Base-by-base conservation (phyloP, 2,329 filamentous ascomycete genomes). In the Fusarium pseudoanthophilum region DNA sequence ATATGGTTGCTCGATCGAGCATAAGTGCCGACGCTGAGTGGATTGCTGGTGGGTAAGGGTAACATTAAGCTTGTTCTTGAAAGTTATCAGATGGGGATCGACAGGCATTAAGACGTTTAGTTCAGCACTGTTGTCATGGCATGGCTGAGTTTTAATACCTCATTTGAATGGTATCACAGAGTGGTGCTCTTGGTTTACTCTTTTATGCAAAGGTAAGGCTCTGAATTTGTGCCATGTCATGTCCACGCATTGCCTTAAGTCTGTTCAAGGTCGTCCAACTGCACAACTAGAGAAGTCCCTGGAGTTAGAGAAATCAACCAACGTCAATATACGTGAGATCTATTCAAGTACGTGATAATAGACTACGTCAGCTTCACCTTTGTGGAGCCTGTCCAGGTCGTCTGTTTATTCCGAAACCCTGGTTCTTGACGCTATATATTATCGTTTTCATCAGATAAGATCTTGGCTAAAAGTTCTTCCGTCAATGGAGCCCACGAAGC, bases 41-140 rank as follows among this genome's bases (percentile, higher is more conserved):
- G 72, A 43, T 60, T 51, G 49, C 28, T 16, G 26, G 71, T 74
- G 67, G 67, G 45, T 72, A 74, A 67, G 51, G 28, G 58, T 69
- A 52, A n/a, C 24, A 67, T 69, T 63, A 69, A 69, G 64, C 48
- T 68, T 68, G 65, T 68, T 68, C 30, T 55, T 34, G 36, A 48
- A 45, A 39, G 37, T 62, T 45, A 40, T 37, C 43, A 61, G 49
- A 60, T 58, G 72, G 42, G 49, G 60, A 74, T 74, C 65, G 49
- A 43, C 58, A 55, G 26, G 39, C 40, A 49, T 62, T 39, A 39
- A 24, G 51, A 52, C 32, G 14, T 49, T 43, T 42, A 32, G 28
- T 36, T 28, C 30, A 57, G 26, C 39, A 56, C n/a, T 16, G 39
- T 40, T 55, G 45, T 26, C 34, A 34, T 11, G 15, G 16, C 30